phyloP scores from a whole-genome alignment of 768 basidiomycete genomes.

The Pleurotus giganteus region DNA sequence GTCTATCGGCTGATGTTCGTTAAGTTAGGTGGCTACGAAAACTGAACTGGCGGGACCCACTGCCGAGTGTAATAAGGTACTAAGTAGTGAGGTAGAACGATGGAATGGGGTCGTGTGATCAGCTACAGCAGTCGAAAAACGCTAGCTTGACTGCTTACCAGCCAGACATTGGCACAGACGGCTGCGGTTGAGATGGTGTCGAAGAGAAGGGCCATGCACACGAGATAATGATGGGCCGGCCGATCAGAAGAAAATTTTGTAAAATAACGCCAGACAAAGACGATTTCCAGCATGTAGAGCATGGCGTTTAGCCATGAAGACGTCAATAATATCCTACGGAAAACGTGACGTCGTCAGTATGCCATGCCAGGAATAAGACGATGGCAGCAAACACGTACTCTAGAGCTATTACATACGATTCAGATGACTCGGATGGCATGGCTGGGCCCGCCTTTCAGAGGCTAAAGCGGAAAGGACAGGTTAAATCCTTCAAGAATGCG shows the following conservation, averaged over 20 bases:
- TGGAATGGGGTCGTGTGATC: background rate
- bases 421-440: no score
- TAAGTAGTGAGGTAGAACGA: background rate
- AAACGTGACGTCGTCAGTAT: no score
- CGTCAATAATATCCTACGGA: constrained; percentile 9
- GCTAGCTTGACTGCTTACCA: constrained; percentile 5
- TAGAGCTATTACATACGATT: no score
- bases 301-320: constrained; percentile 15
- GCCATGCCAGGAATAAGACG: no score
- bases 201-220: background rate
- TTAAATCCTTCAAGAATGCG: no score
- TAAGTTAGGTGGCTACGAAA: background rate
- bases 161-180: constrained; percentile 10
- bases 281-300: constrained; percentile 13
- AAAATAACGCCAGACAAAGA: constrained; percentile 8
- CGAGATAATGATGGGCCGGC: constrained; percentile 5
- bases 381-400: no score
- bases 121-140: no score
- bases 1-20: background rate
- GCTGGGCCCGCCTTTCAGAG: no score
- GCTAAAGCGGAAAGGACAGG: no score
- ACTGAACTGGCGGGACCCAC: background rate
- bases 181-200: constrained; percentile 12
- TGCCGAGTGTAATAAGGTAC: constrained; percentile 5
- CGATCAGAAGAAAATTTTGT: background rate